Percentiles rank a stretch among this genome's conserved stretches.
Conservation (phyloP, 1,139 yeast genomes). For the Debaryomycetaceae sp. region DNA sequence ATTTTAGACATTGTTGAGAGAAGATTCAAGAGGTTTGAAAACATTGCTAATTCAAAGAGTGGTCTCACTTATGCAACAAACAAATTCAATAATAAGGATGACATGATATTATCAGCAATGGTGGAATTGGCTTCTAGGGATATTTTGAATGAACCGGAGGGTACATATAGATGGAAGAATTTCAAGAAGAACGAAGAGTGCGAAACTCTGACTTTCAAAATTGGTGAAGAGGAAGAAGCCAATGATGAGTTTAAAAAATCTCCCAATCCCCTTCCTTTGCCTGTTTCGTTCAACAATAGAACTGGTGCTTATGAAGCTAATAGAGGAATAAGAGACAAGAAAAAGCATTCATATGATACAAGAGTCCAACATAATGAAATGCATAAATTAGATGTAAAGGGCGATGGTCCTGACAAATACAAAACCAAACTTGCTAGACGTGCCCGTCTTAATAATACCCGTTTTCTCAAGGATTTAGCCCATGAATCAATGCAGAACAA, state of each 20-base stretch:
- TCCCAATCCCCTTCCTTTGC: conserved; percentile 39
- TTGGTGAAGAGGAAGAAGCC: conserved; percentile 26
- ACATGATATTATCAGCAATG: conserved; percentile 54
- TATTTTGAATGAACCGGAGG: conserved; percentile 45
- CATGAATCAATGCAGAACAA: conserved; percentile 39
- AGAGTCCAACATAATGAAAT: conserved; percentile 65
- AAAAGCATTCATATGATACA: conserved; percentile 75
- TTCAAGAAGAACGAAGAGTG: conserved; percentile 23
- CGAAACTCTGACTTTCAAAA: conserved; percentile 24
- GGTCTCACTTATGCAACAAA: conserved; percentile 47
- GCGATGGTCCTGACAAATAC: conserved; percentile 68
- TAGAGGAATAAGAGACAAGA: conserved; percentile 77
- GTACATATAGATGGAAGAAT: conserved; percentile 50
- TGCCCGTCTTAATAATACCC: conserved; percentile 53
- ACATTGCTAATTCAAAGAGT: conserved; percentile 44
- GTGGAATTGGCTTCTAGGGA: conserved; percentile 73
- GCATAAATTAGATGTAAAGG: conserved; percentile 73
- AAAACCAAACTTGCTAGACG: conserved; percentile 41
- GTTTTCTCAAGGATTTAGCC: conserved; percentile 56
- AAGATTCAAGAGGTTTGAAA: conserved; percentile 59
- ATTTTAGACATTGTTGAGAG: conserved; percentile 80
- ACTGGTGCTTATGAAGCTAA: conserved; percentile 78
- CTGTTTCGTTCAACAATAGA: conserved; percentile 76
- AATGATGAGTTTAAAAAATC: conserved; percentile 12
- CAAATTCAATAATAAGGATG: conserved; percentile 30